These are phyloP conservation scores for Fusarium algeriense DNA, from an alignment of 2,329 filamentous ascomycete genomes.

Conservation along the genomic window DNA sequence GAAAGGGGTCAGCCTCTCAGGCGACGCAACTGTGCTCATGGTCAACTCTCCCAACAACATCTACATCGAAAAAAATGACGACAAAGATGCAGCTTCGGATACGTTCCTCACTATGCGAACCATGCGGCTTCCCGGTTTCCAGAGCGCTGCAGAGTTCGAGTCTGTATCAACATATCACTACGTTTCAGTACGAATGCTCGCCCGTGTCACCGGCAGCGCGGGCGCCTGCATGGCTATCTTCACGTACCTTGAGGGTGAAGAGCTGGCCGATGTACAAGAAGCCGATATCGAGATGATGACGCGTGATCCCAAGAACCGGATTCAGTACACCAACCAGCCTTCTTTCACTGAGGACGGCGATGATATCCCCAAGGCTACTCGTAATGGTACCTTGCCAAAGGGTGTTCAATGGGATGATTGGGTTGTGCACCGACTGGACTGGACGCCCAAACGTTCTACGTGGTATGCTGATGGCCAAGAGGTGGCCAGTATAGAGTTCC, in stretches of 20 bases:
- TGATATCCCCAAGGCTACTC: slow-evolving; percentile 60
- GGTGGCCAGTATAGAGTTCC: slow-evolving; percentile 65
- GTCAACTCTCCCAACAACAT: slow-evolving; percentile 59
- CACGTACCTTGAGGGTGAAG: slow-evolving; percentile 59
- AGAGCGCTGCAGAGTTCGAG: slow-evolving; percentile 63
- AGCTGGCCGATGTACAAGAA: slow-evolving; percentile 60
- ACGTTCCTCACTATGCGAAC: slow-evolving; percentile 65
- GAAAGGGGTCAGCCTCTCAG: slow-evolving; percentile 46
- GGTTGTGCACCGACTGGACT: slow-evolving; percentile 71
- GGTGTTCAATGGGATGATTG: slow-evolving; percentile 64
- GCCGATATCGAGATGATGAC: slow-evolving; percentile 67
- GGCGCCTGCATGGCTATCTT: slow-evolving; percentile 67
- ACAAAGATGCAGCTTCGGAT: slow-evolving; percentile 48
- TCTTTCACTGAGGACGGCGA: slow-evolving; percentile 60
- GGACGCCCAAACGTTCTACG: slow-evolving; percentile 64
- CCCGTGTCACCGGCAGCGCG: slow-evolving; percentile 60
- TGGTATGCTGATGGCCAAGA: slow-evolving; percentile 68
- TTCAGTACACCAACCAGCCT: slow-evolving; percentile 73
- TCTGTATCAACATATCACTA: slow-evolving; percentile 50
- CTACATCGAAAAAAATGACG: slow-evolving; percentile 60
- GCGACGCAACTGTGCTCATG: slow-evolving; percentile 52
- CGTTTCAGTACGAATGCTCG: slow-evolving; percentile 61
- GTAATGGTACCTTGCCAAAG: slow-evolving; percentile 61
- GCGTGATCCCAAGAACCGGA: slow-evolving; percentile 55
- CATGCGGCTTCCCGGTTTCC: slow-evolving; percentile 57